These are phyloP conservation scores for Salinomyces thailandicus DNA, from an alignment of 2,329 filamentous ascomycete genomes.

Conservation along the genomic window DNA sequence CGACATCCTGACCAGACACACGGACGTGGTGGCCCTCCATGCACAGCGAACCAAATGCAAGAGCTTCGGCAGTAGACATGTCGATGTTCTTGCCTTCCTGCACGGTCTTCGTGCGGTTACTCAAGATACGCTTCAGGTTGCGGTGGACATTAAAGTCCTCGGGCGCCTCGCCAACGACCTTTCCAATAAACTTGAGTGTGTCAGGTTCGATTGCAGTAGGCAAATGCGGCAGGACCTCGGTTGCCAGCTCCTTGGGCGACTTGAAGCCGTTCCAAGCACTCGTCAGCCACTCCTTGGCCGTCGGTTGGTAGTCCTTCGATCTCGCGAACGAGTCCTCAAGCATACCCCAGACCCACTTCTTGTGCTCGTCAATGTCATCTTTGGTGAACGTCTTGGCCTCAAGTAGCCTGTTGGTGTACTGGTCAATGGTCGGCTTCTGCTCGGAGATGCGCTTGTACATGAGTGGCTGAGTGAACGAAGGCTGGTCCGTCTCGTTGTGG, in stretches of 20 bases:
- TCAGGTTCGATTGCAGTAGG: conserved; percentile 68
- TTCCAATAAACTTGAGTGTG: conserved; percentile 69
- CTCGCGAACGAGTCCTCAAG: conserved; percentile 93
- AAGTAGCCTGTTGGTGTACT: conserved; percentile 83
- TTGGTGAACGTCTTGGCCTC: conserved; percentile 92
- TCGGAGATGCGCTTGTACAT: conserved; percentile 98
- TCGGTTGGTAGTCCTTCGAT: conserved; percentile 95
- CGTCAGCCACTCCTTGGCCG: conserved; percentile 95
- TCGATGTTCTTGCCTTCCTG: conserved; percentile 89
- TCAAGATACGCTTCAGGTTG: conserved; percentile 93
- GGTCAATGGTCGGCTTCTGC: conserved; percentile 75
- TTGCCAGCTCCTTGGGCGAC: conserved; percentile 92
- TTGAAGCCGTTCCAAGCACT: conserved; percentile 99
- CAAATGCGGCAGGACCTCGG: conserved; percentile 83
- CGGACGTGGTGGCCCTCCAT: conserved; percentile 93
- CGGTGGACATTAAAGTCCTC: conserved; percentile 83
- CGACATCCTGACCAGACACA: conserved; percentile 96
- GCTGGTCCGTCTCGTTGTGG: conserved; percentile 99
- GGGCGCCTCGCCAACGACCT: conserved; percentile 65
- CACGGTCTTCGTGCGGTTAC: conserved; percentile 82
- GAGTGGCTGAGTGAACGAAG: conserved; percentile 96
- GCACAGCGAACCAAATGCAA: conserved; percentile 86
- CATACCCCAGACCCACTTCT: conserved; percentile 99
- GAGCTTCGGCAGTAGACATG: conserved; percentile 91
- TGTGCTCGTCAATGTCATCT: conserved; percentile 96